Evolutionary conservation across 2,329 filamentous ascomycete species (phyloP).

Genomic region (Hypoxylon sp.): DNA sequence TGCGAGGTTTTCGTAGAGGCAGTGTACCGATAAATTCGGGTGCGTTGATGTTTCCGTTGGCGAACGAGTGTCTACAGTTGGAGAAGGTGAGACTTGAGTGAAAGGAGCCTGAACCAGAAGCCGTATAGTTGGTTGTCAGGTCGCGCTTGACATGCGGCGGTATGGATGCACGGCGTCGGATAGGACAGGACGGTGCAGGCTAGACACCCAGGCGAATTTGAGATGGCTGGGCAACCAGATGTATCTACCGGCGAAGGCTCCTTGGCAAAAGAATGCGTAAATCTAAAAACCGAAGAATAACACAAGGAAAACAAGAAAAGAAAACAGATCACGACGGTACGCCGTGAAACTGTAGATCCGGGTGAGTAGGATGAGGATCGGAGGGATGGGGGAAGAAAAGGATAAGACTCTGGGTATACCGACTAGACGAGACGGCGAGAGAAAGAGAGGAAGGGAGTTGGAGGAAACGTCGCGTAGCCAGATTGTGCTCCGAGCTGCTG

Average conservation of each 20-base stretch:
- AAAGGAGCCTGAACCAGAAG: conserved; percentile 40
- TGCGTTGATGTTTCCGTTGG: conserved; percentile 44
- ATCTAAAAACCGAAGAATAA: conserved; percentile 47
- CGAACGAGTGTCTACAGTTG: conserved; percentile 55
- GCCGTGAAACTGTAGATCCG: conserved; percentile 51
- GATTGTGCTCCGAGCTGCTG: conserved; percentile 40
- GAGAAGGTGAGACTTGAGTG: conserved; percentile 48
- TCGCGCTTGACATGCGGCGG: conserved; percentile 43
- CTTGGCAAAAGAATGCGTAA: conserved; percentile 36
- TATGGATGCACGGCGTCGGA: conserved; percentile 32
- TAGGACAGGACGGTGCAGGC: conserved; percentile 34
- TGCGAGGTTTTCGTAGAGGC: conserved; percentile 33
- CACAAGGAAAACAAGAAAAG: conserved; percentile 45
- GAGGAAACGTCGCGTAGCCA: conserved; percentile 31
- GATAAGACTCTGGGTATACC: conserved; percentile 41
- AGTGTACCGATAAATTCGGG: conserved; percentile 29
- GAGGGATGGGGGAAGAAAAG: conserved; percentile 35
- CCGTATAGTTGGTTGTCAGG: conserved; percentile 33
- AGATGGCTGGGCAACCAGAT: conserved; percentile 24
- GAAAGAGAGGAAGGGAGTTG: conserved; percentile 26
- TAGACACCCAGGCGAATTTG: conserved; percentile 29
- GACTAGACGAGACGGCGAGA: conserved; percentile 31
- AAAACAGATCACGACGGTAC: conserved; percentile 49
- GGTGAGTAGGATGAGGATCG: conserved; percentile 45
- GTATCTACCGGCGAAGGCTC: conserved; percentile 14